These are phyloP conservation scores for Coleophoma crateriformis DNA, from an alignment of 2,329 filamentous ascomycete genomes.

Conservation along the genomic window DNA sequence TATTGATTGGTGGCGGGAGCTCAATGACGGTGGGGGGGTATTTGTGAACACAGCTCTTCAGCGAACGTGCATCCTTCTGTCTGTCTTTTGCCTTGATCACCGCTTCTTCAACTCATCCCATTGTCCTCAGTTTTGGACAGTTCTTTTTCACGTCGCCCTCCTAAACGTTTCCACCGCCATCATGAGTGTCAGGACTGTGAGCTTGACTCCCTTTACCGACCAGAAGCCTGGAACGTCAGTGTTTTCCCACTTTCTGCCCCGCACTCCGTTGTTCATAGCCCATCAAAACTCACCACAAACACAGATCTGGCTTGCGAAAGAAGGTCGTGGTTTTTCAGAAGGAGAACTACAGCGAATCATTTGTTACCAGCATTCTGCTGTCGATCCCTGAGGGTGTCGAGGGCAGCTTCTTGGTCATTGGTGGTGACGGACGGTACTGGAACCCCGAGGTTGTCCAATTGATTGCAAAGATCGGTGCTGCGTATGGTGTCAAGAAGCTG, in stretches of 20 bases:
- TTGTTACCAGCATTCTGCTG: slow-evolving; percentile 87
- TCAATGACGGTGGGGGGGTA: too few relatives aligned
- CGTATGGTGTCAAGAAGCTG: slow-evolving; percentile 98
- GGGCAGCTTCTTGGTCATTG: slow-evolving; percentile 83
- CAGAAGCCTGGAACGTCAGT: slow-evolving; percentile 99
- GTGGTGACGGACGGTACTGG: slow-evolving; percentile 94
- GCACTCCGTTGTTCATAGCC: slow-evolving; percentile 22
- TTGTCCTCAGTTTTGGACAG: too few relatives aligned
- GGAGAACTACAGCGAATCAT: slow-evolving; percentile 91
- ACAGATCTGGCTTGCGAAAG: slow-evolving; percentile 93
- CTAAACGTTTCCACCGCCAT: slow-evolving; percentile 21
- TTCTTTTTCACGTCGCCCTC: too few relatives aligned
- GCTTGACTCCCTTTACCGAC: slow-evolving; percentile 82
- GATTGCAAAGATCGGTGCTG: slow-evolving; percentile 94
- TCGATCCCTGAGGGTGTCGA: slow-evolving; percentile 93
- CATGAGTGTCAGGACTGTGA: slow-evolving; percentile 76
- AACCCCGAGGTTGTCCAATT: slow-evolving; percentile 95
- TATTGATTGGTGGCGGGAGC: too few relatives aligned
- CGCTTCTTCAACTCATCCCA: slow-evolving; percentile 2
- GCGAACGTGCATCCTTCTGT: neutral
- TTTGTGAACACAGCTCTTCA: neutral
- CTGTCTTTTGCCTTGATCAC: neutral
- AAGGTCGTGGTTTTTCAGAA: slow-evolving; percentile 98
- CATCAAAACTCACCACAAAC: slow-evolving; percentile 10
- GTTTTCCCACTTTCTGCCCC: slow-evolving; percentile 20